A percentile compares a stretch with the other conserved stretches of the same genome.
Evolutionary conservation across 345 rosid genomes (phyloP).

Genomic region (Eucalyptus regnans): DNA sequence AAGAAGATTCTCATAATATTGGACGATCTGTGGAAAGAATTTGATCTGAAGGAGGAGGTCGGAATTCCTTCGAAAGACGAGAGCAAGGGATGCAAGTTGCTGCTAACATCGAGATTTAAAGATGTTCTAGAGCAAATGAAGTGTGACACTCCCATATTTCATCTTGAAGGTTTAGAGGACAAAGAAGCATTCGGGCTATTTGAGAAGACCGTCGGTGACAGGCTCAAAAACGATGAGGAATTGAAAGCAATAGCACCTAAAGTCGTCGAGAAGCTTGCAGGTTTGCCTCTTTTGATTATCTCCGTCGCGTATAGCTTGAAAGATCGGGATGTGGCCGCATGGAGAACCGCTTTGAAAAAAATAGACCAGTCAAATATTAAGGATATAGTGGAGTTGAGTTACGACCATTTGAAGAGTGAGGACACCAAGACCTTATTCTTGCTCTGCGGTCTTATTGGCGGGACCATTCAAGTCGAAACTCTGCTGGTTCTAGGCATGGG

Average conservation of each 20-base stretch:
- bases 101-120: not conserved
- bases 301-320: not conserved
- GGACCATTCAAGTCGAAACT: too few relatives aligned
- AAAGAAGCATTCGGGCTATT: not conserved
- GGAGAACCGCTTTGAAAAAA: rapidly evolving
- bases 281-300: not conserved
- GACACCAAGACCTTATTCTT: too few relatives aligned
- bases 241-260: not conserved
- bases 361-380: too few relatives aligned
- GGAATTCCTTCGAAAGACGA: not conserved
- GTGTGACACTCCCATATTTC: not conserved
- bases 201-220: not conserved
- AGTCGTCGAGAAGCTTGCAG: not conserved
- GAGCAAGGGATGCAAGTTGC: too few relatives aligned
- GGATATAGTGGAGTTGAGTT: too few relatives aligned
- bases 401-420: too few relatives aligned
- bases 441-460: too few relatives aligned
- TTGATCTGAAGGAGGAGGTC: rapidly evolving
- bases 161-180: not conserved
- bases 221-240: not conserved
- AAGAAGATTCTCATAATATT: not conserved
- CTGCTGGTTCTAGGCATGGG: too few relatives aligned
- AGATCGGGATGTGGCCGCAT: not conserved
- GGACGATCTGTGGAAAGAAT: not conserved
- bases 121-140: not conserved